Evolutionary conservation across 768 basidiomycete species (phyloP).

Genomic region (Leccinum longicurvipes): DNA sequence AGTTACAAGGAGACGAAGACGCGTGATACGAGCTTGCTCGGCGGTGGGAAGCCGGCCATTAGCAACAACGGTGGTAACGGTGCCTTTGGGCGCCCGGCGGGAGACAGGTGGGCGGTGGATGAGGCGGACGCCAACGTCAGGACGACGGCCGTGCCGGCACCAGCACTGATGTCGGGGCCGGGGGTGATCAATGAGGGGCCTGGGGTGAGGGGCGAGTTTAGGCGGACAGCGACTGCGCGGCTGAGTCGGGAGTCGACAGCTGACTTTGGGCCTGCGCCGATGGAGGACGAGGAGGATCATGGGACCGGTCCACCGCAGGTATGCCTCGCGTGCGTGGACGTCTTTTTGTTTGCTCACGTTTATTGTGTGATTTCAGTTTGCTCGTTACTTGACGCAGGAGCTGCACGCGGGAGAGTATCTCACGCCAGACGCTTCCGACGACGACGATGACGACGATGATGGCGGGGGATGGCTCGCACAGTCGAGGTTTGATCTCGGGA

Average conservation of each 20-base stretch:
- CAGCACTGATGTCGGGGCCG: neutral
- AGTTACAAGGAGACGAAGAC: slow-evolving; percentile 84
- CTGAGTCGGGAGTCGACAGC: slow-evolving; percentile 52
- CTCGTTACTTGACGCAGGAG: slow-evolving; percentile 73
- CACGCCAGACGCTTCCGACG: slow-evolving; percentile 49
- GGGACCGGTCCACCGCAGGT: slow-evolving; percentile 46
- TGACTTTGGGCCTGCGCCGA: slow-evolving; percentile 58
- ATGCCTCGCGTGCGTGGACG: neutral
- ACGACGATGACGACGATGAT: slow-evolving; percentile 62
- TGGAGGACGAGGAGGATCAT: slow-evolving; percentile 46
- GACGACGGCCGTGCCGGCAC: slow-evolving; percentile 19
- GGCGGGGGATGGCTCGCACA: slow-evolving; percentile 77
- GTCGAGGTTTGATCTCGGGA: slow-evolving; percentile 62
- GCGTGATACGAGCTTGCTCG: slow-evolving; percentile 74
- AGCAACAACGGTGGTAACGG: slow-evolving; percentile 17
- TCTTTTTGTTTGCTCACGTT: neutral
- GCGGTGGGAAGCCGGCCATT: slow-evolving; percentile 78
- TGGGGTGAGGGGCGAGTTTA: slow-evolving; percentile 56
- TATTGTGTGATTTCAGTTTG: slow-evolving; percentile 51
- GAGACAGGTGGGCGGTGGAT: slow-evolving; percentile 65
- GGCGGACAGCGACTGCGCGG: slow-evolving; percentile 41
- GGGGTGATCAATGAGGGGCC: slow-evolving; percentile 9
- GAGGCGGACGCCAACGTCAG: slow-evolving; percentile 49
- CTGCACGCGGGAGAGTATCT: slow-evolving; percentile 62
- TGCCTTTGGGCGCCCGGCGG: slow-evolving; percentile 16